A percentile compares a stretch with the other conserved stretches of the same genome.
Evolutionary conservation across 2,329 filamentous ascomycete genomes (phyloP).

Genomic region (Exophiala aquamarina): DNA sequence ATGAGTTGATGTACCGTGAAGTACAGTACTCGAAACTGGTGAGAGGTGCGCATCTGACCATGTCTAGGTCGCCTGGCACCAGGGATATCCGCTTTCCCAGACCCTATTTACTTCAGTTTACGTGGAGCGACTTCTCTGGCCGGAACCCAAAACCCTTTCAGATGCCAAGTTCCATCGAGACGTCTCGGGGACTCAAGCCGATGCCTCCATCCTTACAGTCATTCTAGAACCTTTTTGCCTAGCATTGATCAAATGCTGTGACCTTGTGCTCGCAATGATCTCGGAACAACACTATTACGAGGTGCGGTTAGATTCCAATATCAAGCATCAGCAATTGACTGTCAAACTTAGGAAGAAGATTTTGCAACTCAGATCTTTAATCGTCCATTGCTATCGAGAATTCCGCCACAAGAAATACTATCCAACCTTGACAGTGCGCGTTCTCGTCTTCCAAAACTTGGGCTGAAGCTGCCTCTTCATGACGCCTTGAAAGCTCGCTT

Average conservation of each 20-base stretch:
- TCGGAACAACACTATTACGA: conserved; percentile 88
- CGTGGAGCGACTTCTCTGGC: conserved; percentile 77
- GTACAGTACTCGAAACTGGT: conserved; percentile 46
- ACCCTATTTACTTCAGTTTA: conserved; percentile 92
- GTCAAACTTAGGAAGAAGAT: conserved; percentile 73
- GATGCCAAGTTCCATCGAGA: conserved; percentile 61
- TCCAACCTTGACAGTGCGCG: conserved; percentile 56
- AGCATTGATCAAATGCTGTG: conserved; percentile 78
- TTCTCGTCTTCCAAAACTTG: conserved; percentile 46
- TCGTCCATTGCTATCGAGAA: conserved; percentile 68
- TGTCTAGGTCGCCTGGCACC: conserved; percentile 86
- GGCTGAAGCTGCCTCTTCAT: conserved; percentile 38
- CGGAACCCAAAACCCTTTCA: conserved; percentile 62
- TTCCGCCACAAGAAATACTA: conserved; percentile 59
- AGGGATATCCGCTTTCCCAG: conserved; percentile 92
- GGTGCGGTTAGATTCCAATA: conserved; percentile 46
- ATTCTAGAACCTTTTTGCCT: conserved; percentile 84
- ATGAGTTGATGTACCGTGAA: conserved; percentile 87
- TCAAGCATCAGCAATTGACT: background rate
- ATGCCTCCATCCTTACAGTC: conserved; percentile 49
- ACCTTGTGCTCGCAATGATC: conserved; percentile 73
- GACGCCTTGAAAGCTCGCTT: conserved; percentile 66
- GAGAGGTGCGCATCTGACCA: background rate
- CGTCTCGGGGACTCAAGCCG: conserved; percentile 31
- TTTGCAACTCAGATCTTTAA: conserved; percentile 92